Evolutionary conservation across 768 basidiomycete species (phyloP).

Genomic region (Lactifluus pinguis): DNA sequence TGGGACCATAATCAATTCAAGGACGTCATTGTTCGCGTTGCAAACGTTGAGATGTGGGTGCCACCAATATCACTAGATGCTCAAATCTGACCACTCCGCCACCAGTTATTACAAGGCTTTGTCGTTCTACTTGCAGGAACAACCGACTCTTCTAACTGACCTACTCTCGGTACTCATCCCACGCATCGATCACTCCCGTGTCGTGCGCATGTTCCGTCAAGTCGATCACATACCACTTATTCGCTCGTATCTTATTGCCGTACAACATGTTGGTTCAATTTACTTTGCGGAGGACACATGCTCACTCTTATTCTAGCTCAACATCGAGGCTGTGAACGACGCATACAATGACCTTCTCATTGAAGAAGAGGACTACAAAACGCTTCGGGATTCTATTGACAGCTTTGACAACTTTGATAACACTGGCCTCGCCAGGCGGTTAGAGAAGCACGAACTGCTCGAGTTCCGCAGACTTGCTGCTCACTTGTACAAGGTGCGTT

Average conservation of each 20-base stretch:
- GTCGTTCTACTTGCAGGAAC: conserved; percentile 89
- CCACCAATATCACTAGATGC: not conserved
- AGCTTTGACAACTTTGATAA: conserved; percentile 98
- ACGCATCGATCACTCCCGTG: conserved; percentile 90
- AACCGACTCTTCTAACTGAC: conserved; percentile 89
- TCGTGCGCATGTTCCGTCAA: conserved; percentile 91
- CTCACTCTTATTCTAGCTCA: conserved; percentile 44
- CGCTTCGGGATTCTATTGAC: conserved; percentile 93
- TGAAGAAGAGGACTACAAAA: conserved; percentile 98
- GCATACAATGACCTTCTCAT: conserved; percentile 98
- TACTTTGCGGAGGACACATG: not conserved
- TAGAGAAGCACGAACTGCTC: conserved; percentile 85
- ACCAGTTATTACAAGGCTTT: conserved; percentile 88
- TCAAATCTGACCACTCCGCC: not conserved
- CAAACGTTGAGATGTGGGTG: conserved; percentile 91
- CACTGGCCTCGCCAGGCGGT: conserved; percentile 69
- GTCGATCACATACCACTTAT: conserved; percentile 95
- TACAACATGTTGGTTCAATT: conserved; percentile 65
- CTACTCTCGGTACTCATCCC: conserved; percentile 86
- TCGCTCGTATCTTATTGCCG: conserved; percentile 92
- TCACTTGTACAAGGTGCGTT: conserved; percentile 82
- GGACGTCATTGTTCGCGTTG: conserved; percentile 91
- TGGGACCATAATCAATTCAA: conserved; percentile 99
- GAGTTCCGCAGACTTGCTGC: conserved; percentile 95
- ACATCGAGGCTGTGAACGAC: conserved; percentile 95